These are phyloP conservation scores for Eucalyptus regnans DNA, from an alignment of 345 rosid genomes.

Conservation along the genomic window DNA sequence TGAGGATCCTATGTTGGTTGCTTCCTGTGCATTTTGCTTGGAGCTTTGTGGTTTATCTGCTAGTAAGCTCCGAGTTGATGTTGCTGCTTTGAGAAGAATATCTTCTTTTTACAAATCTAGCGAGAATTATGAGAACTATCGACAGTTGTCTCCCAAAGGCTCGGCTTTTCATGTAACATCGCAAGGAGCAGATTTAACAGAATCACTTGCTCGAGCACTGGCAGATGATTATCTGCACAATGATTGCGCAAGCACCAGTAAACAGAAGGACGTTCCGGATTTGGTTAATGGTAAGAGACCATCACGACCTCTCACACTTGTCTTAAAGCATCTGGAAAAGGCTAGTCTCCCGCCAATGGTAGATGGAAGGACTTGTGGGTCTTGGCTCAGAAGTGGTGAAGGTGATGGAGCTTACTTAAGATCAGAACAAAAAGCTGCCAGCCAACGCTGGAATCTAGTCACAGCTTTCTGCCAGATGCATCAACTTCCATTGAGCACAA, in stretches of 20 bases:
- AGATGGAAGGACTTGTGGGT: slow-evolving; percentile 80
- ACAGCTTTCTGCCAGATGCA: slow-evolving; percentile 85
- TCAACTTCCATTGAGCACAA: slow-evolving; percentile 81
- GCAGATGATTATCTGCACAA: slow-evolving; percentile 69
- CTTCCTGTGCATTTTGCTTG: slow-evolving; percentile 76
- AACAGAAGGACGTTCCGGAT: slow-evolving; percentile 24
- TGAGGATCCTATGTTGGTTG: slow-evolving; percentile 70
- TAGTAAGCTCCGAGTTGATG: slow-evolving; percentile 68
- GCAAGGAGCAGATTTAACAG: slow-evolving; percentile 50
- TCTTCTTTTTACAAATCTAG: slow-evolving; percentile 55
- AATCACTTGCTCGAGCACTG: slow-evolving; percentile 77
- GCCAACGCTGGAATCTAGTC: slow-evolving; percentile 89
- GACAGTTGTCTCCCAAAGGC: slow-evolving; percentile 42
- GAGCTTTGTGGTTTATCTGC: slow-evolving; percentile 94
- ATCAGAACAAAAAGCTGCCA: slow-evolving; percentile 77
- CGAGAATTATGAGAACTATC: slow-evolving; percentile 25
- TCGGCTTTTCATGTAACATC: slow-evolving; percentile 44
- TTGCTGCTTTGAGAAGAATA: slow-evolving; percentile 78
- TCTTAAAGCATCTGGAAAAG: slow-evolving; percentile 86
- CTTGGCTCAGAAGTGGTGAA: slow-evolving; percentile 78
- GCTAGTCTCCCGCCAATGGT: slow-evolving; percentile 69
- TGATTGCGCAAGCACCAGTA: slow-evolving; percentile 24
- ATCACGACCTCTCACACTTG: slow-evolving; percentile 56
- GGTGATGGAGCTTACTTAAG: slow-evolving; percentile 86
- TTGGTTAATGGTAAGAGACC: slow-evolving; percentile 20